Conservation (phyloP, 208 protist genomes). For the Crithidia brevicula region DNA sequence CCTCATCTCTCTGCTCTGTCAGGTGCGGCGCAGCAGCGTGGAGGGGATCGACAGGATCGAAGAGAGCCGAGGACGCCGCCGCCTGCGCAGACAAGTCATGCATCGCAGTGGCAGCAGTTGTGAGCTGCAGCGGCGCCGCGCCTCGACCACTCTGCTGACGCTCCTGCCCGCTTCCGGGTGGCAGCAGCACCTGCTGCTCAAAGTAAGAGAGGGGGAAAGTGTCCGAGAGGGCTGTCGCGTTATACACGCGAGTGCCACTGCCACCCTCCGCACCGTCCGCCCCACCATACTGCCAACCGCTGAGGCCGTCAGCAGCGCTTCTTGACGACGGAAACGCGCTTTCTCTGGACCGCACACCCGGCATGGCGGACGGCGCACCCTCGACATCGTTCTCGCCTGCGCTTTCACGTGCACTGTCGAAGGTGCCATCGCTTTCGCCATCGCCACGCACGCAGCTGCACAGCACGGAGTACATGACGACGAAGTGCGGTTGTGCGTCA, state of each 20-base stretch:
- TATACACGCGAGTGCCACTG: not conserved
- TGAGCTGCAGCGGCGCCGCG: not conserved
- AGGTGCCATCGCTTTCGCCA: not conserved
- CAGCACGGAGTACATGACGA: slow-evolving; percentile 57
- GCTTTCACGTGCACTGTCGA: not conserved
- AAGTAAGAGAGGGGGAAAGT: slow-evolving; percentile 36
- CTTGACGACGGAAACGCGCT: slow-evolving; percentile 10
- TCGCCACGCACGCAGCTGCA: slow-evolving; percentile 40
- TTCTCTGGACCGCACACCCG: not conserved
- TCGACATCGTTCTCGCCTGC: not conserved
- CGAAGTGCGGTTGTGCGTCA: slow-evolving; percentile 24
- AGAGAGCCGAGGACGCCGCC: not conserved
- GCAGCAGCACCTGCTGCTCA: slow-evolving; percentile 51
- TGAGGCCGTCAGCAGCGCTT: not conserved
- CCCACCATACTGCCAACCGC: too few species aligned
- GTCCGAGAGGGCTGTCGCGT: not conserved
- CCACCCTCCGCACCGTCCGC: too few species aligned
- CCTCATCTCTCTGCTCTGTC: too few species aligned
- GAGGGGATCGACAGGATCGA: not conserved
- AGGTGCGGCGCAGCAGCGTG: not conserved
- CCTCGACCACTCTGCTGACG: not conserved
- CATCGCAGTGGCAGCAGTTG: not conserved
- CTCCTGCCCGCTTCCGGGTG: slow-evolving; percentile 53
- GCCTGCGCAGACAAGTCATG: slow-evolving; percentile 3
- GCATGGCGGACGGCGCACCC: not conserved